These are phyloP conservation scores for Mucor ambiguus DNA, from an alignment of 371 early-diverging fungal species.

Conservation along the genomic window DNA sequence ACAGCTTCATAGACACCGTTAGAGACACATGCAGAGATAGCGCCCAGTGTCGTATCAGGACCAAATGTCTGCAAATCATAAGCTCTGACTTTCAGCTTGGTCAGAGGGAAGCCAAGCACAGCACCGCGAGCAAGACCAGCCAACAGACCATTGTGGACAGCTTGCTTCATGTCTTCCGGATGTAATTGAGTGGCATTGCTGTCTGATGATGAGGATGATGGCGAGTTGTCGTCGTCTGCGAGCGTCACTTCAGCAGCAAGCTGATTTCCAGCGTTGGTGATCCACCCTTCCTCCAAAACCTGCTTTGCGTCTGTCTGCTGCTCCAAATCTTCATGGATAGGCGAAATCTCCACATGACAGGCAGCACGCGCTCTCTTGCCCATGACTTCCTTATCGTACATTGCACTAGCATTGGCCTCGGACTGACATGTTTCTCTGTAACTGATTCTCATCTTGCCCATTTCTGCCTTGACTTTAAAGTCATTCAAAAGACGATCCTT, in stretches of 20 bases:
- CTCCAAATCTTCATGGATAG: conserved; percentile 41
- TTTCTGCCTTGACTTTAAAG: conserved; percentile 76
- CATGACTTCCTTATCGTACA: conserved; percentile 72
- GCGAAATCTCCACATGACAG: conserved; percentile 57
- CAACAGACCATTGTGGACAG: conserved; percentile 71
- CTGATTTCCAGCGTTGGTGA: conserved; percentile 30
- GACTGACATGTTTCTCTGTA: conserved; percentile 81
- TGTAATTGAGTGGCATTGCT: conserved; percentile 10
- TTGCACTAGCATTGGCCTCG: conserved; percentile 25
- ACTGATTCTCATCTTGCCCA: conserved; percentile 88
- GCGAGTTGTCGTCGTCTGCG: not conserved
- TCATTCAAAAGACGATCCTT: conserved; percentile 79
- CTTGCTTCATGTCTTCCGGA: conserved; percentile 51
- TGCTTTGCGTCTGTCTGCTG: conserved; percentile 18
- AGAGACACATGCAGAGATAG: conserved; percentile 67
- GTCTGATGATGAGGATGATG: not conserved
- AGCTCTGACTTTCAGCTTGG: conserved; percentile 63
- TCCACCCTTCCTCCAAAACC: conserved; percentile 28
- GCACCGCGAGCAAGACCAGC: conserved; percentile 81
- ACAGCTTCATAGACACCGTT: conserved; percentile 67
- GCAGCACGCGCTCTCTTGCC: conserved; percentile 74
- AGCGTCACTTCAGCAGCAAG: not conserved
- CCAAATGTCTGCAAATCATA: conserved; percentile 59
- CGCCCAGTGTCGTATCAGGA: conserved; percentile 68
- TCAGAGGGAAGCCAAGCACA: conserved; percentile 80